These are phyloP conservation scores for Parsonsia alboflavescens DNA, from an alignment of 257 asterid genomes.

Conservation along the genomic window DNA sequence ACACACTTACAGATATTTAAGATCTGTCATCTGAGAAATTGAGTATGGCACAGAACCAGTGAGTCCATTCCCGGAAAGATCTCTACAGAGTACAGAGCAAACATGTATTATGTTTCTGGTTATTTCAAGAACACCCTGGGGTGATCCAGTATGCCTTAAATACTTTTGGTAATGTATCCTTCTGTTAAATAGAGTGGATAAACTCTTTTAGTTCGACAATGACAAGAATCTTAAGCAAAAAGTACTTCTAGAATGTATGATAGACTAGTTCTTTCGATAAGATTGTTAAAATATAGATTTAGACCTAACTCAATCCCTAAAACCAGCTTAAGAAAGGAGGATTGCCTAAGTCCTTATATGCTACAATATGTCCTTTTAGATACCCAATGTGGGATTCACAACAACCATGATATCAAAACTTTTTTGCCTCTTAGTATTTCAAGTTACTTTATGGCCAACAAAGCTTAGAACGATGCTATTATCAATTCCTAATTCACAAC, in stretches of 20 bases:
- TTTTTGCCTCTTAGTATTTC: neutral
- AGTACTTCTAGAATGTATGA: neutral
- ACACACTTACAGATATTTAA: conserved; percentile 34
- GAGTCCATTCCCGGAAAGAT: conserved; percentile 39
- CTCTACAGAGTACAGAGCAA: conserved; percentile 29
- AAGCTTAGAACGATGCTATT: neutral
- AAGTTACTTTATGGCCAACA: neutral
- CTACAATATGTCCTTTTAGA: too few relatives aligned
- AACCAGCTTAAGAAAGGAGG: too few relatives aligned
- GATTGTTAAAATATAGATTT: too few relatives aligned
- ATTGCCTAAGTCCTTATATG: too few relatives aligned
- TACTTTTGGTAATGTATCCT: neutral
- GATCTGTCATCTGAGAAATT: conserved; percentile 44
- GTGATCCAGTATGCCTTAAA: neutral
- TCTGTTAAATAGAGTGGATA: neutral
- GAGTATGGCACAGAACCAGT: conserved; percentile 47
- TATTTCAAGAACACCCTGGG: too few relatives aligned
- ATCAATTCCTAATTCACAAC: neutral
- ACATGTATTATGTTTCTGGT: neutral
- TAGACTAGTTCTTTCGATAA: neutral
- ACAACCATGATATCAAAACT: neutral
- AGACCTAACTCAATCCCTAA: too few relatives aligned
- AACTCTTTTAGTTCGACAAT: neutral
- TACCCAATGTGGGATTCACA: too few relatives aligned
- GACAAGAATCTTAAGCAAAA: neutral